Percentiles rank a stretch among this genome's conserved stretches.
These are phyloP conservation scores for Verticillium nubilum DNA, from an alignment of 2,329 filamentous ascomycete genomes.

Conservation along the genomic window DNA sequence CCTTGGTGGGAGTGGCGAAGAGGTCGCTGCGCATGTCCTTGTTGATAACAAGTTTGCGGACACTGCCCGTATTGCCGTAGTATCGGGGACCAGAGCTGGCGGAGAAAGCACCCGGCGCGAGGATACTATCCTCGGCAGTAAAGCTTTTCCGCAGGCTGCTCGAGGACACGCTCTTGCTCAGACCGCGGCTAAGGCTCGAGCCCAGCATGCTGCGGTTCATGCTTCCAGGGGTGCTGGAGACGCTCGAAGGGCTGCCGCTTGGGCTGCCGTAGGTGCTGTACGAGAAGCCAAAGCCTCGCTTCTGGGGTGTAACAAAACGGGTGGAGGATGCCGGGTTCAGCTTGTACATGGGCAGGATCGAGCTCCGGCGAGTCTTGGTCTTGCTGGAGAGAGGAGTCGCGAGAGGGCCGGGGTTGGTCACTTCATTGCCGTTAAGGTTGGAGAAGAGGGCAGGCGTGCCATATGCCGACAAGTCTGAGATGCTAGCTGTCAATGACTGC, in stretches of 20 bases:
- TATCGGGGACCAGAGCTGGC: slow-evolving; percentile 58
- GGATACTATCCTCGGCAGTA: slow-evolving; percentile 77
- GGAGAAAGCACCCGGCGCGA: slow-evolving; percentile 81
- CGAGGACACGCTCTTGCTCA: slow-evolving; percentile 84
- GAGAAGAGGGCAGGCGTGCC: slow-evolving; percentile 84
- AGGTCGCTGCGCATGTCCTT: slow-evolving; percentile 73
- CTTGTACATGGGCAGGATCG: slow-evolving; percentile 81
- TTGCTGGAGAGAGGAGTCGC: slow-evolving; percentile 81
- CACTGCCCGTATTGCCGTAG: slow-evolving; percentile 61
- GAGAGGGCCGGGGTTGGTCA: slow-evolving; percentile 75
- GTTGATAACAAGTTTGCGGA: slow-evolving; percentile 93
- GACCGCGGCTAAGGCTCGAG: slow-evolving; percentile 62
- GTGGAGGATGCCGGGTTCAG: slow-evolving; percentile 76
- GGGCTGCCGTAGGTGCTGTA: slow-evolving; percentile 91
- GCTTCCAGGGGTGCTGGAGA: slow-evolving; percentile 62
- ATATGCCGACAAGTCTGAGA: slow-evolving; percentile 82
- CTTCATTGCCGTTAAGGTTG: slow-evolving; percentile 58
- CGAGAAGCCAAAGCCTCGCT: slow-evolving; percentile 83
- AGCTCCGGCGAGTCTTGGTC: slow-evolving; percentile 68
- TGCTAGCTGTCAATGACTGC: slow-evolving; percentile 69
- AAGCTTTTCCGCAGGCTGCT: slow-evolving; percentile 81
- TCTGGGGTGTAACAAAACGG: slow-evolving; percentile 77
- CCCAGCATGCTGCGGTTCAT: slow-evolving; percentile 60
- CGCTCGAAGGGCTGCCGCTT: slow-evolving; percentile 60
- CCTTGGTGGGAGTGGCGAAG: slow-evolving; percentile 55